Percentiles rank a stretch among this genome's conserved stretches.
Evolutionary conservation across 495 filamentous ascomycete species (phyloP).

Genomic region (Amorphotheca resinae): DNA sequence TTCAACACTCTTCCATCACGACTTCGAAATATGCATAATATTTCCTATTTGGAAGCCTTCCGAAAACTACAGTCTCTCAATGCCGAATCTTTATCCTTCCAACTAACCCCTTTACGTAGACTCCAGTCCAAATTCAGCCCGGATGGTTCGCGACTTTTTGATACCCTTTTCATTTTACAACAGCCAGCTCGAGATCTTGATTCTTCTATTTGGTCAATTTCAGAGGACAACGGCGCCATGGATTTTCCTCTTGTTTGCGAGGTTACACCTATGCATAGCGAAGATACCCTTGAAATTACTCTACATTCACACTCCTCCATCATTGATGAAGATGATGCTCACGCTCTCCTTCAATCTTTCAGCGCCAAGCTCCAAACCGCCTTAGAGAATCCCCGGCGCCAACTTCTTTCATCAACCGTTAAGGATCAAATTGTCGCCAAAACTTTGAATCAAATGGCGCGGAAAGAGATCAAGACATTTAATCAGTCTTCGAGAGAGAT

Average conservation of each 20-base stretch:
- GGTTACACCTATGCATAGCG: slow-evolving; percentile 39
- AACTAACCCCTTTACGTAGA: slow-evolving; percentile 54
- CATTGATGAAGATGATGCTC: slow-evolving; percentile 6
- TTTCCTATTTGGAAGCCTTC: slow-evolving; percentile 21
- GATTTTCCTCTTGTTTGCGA: slow-evolving; percentile 63
- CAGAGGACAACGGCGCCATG: slow-evolving; percentile 60
- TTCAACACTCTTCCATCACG: slow-evolving; percentile 84
- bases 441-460: slow-evolving; percentile 11
- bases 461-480: slow-evolving; percentile 1
- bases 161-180: slow-evolving; percentile 67
- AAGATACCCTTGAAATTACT: slow-evolving; percentile 31
- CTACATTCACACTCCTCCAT: slow-evolving; percentile 29
- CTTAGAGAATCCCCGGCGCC: slow-evolving; percentile 20
- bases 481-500: slow-evolving; percentile 23
- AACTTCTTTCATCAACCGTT: slow-evolving; percentile 22
- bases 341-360: slow-evolving; percentile 8
- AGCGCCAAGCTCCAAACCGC: slow-evolving; percentile 5
- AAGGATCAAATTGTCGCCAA: slow-evolving; percentile 27
- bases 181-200: slow-evolving; percentile 38
- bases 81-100: slow-evolving; percentile 43
- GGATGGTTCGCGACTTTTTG: slow-evolving; percentile 45
- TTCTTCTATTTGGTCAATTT: slow-evolving; percentile 47
- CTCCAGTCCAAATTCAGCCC: slow-evolving; percentile 37
- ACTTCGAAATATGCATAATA: slow-evolving; percentile 25
- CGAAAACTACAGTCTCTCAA: slow-evolving; percentile 44